These are phyloP conservation scores for Diutina pseudorugosa DNA, from an alignment of 1,139 yeast genomes.

Conservation along the genomic window DNA sequence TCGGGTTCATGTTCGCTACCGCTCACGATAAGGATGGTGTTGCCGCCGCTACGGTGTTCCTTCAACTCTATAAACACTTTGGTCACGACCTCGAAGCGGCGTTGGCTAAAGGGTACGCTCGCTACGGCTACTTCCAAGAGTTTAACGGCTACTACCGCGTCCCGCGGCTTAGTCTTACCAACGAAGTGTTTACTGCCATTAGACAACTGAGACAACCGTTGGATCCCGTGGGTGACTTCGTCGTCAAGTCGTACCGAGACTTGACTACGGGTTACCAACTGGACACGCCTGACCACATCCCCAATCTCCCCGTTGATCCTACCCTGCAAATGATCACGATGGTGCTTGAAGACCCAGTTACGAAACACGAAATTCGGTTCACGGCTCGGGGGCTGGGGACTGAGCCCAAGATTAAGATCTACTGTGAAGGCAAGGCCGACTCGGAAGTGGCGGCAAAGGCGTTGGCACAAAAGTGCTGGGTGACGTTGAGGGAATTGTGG, in stretches of 20 bases:
- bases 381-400: slow-evolving; percentile 95
- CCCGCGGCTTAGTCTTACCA: slow-evolving; percentile 38
- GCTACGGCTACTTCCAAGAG: slow-evolving; percentile 74
- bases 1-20: slow-evolving; percentile 84
- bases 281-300: slow-evolving; percentile 41
- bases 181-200: slow-evolving; percentile 35
- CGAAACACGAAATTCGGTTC: slow-evolving; percentile 41
- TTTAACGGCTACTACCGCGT: slow-evolving; percentile 78
- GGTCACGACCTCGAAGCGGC: slow-evolving; percentile 28
- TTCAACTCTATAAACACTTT: slow-evolving; percentile 47
- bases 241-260: slow-evolving; percentile 65
- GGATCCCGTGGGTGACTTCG: slow-evolving; percentile 35
- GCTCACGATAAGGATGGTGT: slow-evolving; percentile 93
- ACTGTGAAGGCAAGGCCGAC: slow-evolving; percentile 62
- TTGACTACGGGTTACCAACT: slow-evolving; percentile 76
- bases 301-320: slow-evolving; percentile 59
- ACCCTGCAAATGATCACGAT: slow-evolving; percentile 82
- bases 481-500: slow-evolving; percentile 41
- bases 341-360: slow-evolving; percentile 17
- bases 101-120: slow-evolving; percentile 44
- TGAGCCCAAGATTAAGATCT: slow-evolving; percentile 87
- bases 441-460: slow-evolving; percentile 31
- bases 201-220: slow-evolving; percentile 38
- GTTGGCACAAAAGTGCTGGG: slow-evolving; percentile 64
- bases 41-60: slow-evolving; percentile 66